Conservation (phyloP, 768 basidiomycete genomes). For the Suillus lakei region DNA sequence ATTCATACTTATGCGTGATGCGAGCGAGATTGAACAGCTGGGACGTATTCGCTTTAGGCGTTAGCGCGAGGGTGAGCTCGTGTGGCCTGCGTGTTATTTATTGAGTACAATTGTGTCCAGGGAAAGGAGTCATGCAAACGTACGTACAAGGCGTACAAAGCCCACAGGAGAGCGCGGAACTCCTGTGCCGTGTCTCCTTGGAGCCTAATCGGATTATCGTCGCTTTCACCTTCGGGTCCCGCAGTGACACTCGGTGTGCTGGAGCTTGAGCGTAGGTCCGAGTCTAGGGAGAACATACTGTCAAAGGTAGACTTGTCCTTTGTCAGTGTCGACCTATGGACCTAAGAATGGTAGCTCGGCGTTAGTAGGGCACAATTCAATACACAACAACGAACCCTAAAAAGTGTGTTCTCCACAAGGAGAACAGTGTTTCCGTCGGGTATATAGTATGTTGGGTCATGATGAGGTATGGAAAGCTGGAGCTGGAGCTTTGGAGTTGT, state of each 20-base stretch:
- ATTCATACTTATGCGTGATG: slow-evolving; percentile 55
- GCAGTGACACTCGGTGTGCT: slow-evolving; percentile 29
- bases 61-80: slow-evolving; percentile 49
- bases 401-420: slow-evolving; percentile 48
- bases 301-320: slow-evolving; percentile 53
- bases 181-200: slow-evolving; percentile 52
- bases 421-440: slow-evolving; percentile 47
- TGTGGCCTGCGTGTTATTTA: slow-evolving; percentile 40
- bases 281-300: slow-evolving; percentile 50
- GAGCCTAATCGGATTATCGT: slow-evolving; percentile 54
- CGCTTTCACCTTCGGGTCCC: slow-evolving; percentile 50
- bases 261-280: slow-evolving; percentile 35
- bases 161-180: slow-evolving; percentile 59
- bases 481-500: slow-evolving; percentile 39
- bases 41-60: slow-evolving; percentile 47
- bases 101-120: slow-evolving; percentile 11
- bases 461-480: slow-evolving; percentile 37
- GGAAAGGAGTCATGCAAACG: not conserved
- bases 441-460: slow-evolving; percentile 46
- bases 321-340: slow-evolving; percentile 45
- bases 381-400: slow-evolving; percentile 45
- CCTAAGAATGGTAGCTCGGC: slow-evolving; percentile 28
- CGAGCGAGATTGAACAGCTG: slow-evolving; percentile 51
- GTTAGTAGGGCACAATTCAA: slow-evolving; percentile 22
- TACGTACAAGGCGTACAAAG: slow-evolving; percentile 55